A percentile compares a stretch with the other conserved stretches of the same genome.
Conservation (phyloP, 495 filamentous ascomycete species). For the Saxophila tyrrhenica region DNA sequence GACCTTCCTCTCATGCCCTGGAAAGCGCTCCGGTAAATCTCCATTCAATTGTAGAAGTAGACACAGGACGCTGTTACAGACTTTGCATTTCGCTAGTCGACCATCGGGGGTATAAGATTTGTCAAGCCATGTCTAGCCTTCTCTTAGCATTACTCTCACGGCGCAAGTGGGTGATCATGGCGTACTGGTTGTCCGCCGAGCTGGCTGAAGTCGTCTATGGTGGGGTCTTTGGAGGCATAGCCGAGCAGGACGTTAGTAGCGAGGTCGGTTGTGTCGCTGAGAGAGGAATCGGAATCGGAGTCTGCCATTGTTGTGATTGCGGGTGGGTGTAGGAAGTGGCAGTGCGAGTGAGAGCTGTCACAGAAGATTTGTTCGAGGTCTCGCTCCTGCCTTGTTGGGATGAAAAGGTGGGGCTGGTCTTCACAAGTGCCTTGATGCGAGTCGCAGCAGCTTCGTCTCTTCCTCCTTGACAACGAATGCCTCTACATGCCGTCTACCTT, state of each 20-base stretch:
- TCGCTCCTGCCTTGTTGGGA: no score
- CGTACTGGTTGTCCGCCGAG: conserved; percentile 79
- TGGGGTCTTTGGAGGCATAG: conserved; percentile 71
- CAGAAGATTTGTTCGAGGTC: no score
- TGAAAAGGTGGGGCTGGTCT: no score
- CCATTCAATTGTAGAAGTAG: conserved; percentile 85
- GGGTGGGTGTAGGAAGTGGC: neutral
- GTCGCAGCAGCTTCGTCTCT: no score
- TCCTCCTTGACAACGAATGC: no score
- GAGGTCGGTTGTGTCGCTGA: conserved; percentile 55
- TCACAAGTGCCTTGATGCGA: no score
- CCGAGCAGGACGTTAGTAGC: conserved; percentile 87
- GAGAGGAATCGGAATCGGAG: conserved; percentile 80
- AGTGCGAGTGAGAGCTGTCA: no score
- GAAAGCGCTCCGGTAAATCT: conserved; percentile 76
- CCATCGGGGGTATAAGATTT: conserved; percentile 57
- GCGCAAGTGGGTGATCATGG: conserved; percentile 8
- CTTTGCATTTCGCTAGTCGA: conserved; percentile 71
- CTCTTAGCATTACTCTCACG: neutral
- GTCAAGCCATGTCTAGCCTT: conserved; percentile 66
- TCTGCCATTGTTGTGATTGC: conserved; percentile 49
- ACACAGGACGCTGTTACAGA: conserved; percentile 74
- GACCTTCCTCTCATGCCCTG: conserved; percentile 70
- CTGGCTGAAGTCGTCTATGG: conserved; percentile 78
- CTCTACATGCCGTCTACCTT: no score